Percentiles rank a stretch among this genome's conserved stretches.
Evolutionary conservation across 371 early-diverging fungal genomes (phyloP).

Genomic region (Mortierella sp.): DNA sequence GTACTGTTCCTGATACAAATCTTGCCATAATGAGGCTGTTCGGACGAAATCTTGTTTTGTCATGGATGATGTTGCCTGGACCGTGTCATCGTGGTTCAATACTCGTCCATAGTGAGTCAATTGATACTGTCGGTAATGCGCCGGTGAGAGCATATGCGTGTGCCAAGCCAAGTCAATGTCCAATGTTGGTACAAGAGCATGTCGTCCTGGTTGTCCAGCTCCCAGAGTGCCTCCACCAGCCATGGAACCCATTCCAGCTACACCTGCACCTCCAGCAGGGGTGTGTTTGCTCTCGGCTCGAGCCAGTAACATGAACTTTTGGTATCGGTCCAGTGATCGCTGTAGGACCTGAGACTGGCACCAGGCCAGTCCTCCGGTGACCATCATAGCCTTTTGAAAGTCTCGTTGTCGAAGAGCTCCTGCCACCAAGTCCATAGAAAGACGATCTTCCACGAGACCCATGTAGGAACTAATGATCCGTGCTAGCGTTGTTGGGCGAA

Average conservation of each 20-base stretch:
- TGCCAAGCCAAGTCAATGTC: constrained; percentile 60
- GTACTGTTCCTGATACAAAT: constrained; percentile 38
- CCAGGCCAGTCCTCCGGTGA: constrained; percentile 48
- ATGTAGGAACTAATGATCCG: constrained; percentile 43
- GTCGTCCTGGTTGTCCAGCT: constrained; percentile 35
- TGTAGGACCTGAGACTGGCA: constrained; percentile 55
- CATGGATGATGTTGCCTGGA: constrained; percentile 49
- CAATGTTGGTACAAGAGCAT: constrained; percentile 54
- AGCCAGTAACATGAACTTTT: constrained; percentile 50
- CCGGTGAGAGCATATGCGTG: constrained; percentile 59
- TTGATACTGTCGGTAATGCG: constrained; percentile 52
- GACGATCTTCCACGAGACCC: constrained; percentile 38
- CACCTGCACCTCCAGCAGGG: neutral
- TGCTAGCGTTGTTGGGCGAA: constrained; percentile 45
- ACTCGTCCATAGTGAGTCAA: constrained; percentile 43
- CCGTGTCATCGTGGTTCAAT: constrained; percentile 61
- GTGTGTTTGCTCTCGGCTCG: constrained; percentile 31
- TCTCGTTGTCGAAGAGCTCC: constrained; percentile 49
- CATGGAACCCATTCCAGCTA: constrained; percentile 1
- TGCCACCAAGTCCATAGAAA: constrained; percentile 48
- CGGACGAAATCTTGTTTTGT: constrained; percentile 52
- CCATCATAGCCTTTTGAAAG: constrained; percentile 55
- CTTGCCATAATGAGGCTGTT: constrained; percentile 48
- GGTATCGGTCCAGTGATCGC: constrained; percentile 52
- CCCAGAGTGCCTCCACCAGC: constrained; percentile 17